Base-by-base conservation (phyloP, 164 flowering plant species). In the Umbellularia californica region DNA sequence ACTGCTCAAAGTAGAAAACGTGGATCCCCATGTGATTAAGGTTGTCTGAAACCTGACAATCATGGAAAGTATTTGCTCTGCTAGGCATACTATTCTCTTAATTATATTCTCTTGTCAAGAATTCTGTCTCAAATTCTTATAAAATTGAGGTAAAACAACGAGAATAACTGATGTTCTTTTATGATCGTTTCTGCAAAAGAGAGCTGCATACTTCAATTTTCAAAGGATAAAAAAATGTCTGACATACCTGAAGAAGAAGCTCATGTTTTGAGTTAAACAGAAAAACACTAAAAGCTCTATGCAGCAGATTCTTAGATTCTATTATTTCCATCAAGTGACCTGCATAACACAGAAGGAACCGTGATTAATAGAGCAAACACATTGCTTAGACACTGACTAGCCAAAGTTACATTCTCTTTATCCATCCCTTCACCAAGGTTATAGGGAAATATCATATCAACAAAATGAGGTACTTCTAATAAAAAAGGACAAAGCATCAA, bases 271-370 rank as follows among this genome's bases (percentile, higher is more conserved):
- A 85, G 87, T 93, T 95, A 55, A 95, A 95, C 72, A 95, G 81
- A 72, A 95, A 95, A 20, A 95, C 98, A 78, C 99, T 95, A 81
- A 95, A 95, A 72, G 99, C 99, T 78, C 99, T 82, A 71, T 95
- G 99, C 50, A 95, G 89, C 82, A 89, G 63, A 71, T 92, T 90
- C 64, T 80, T 91, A 50, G 93, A 77, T 77, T 90, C 91, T 79
- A 95, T 93, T 75, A 90, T 93, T 77, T 92, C 97, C 99, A 88
- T 86, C 84, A 95, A 81, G 76, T 95, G 99, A 78, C 99, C 99
- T 95, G 90, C 77, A 82, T 19, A 70, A 73, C 67, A 69, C 12
- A 2, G 70, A 52, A 67, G 55, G 20, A 17, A n/a, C 47, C 12
- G 3, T 67, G 41, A 67, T 67, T 5, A 33, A 33, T 19, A 30